Evolutionary conservation across 2,329 filamentous ascomycete species (phyloP).

Genomic region (Colletotrichum neosansevieriae): DNA sequence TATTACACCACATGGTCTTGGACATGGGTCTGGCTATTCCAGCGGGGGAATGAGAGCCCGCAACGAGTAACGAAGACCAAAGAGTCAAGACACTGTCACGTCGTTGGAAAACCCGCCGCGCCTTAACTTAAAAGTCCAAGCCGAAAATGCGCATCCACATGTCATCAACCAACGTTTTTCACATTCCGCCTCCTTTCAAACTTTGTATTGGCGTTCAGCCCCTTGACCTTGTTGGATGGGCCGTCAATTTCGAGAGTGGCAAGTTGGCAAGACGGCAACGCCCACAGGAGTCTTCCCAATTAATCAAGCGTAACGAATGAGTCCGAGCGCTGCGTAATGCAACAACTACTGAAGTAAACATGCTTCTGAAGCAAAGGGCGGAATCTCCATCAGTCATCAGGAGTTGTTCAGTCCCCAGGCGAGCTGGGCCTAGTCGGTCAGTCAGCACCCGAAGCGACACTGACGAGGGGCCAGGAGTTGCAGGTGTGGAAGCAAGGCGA

Average conservation of each 20-base stretch:
- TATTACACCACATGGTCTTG: slow-evolving; percentile 39
- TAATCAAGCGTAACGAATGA: slow-evolving; percentile 8
- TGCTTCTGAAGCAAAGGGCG: background rate
- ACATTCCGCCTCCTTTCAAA: slow-evolving; percentile 24
- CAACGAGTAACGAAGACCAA: background rate
- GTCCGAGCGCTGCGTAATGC: slow-evolving; percentile 29
- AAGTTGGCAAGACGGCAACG: slow-evolving; percentile 27
- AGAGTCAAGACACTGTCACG: slow-evolving; percentile 25
- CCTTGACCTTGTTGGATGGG: slow-evolving; percentile 38
- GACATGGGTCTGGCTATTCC: slow-evolving; percentile 24
- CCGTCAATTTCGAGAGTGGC: slow-evolving; percentile 35
- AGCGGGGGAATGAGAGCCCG: background rate
- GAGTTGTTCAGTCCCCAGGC: background rate
- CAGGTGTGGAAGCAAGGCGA: background rate
- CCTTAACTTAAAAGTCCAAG: slow-evolving; percentile 11
- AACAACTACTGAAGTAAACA: background rate
- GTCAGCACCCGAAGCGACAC: too few species aligned
- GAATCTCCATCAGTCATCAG: background rate
- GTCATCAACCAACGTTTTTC: slow-evolving; percentile 18
- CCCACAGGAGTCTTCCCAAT: slow-evolving; percentile 20
- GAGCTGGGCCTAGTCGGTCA: background rate
- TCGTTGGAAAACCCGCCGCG: slow-evolving; percentile 26
- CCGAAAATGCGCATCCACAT: slow-evolving; percentile 24
- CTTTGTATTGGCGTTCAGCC: slow-evolving; percentile 25
- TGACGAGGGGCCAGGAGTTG: background rate